Base-by-base conservation (phyloP, 495 filamentous ascomycete genomes). In the Tetracladium marchalianum region DNA sequence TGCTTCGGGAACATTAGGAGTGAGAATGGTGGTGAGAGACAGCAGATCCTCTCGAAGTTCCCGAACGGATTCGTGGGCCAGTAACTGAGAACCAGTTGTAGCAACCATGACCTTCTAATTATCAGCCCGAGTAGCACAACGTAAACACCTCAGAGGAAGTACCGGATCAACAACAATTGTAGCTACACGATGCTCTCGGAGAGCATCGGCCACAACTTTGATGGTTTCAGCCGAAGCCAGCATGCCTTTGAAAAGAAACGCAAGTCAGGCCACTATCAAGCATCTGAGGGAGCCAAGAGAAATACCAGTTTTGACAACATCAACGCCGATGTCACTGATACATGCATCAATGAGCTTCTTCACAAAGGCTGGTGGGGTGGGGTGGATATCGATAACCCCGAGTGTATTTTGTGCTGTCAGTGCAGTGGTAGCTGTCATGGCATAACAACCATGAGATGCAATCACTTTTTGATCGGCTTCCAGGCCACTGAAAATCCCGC, bases 401-500 rank as follows among this genome's bases (percentile, higher is more conserved):
- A 74, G 68, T 2, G 92, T 98, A 65, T 95, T 95, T 62, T 98
- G 92, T 16, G 88, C 90, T 12, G 92, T 98, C 54, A 98, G 66
- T 15, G 90, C 90, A 2, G 92, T 95, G 31, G 90, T 95, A n/a
- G 88, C 84, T 35, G 90, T 95, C 76, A 95, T 92, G 46, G 88
- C 89, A 69, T 96, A 96, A 67, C 84, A 87, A 38, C 80, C 81
- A 75, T 96, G 87, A 13, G 85, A 85, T 19, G 90, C 84, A 32
- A 96, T 82, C 42, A 94, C 89, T 59, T 92, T 90, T 63, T 96
- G 89, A 65, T 98, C 92, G 27, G 92, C 92, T 61, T 98, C 92
- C 35, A 98, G 78, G n/a, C 92, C 92, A 35, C 88, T 95, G 52
- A 37, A 45, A 47, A 22, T 42, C 24, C 13, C 6, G 12, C 7